Evolutionary conservation across 306 rosid genomes (phyloP).

Genomic region (Cyamopsis tetragonoloba): DNA sequence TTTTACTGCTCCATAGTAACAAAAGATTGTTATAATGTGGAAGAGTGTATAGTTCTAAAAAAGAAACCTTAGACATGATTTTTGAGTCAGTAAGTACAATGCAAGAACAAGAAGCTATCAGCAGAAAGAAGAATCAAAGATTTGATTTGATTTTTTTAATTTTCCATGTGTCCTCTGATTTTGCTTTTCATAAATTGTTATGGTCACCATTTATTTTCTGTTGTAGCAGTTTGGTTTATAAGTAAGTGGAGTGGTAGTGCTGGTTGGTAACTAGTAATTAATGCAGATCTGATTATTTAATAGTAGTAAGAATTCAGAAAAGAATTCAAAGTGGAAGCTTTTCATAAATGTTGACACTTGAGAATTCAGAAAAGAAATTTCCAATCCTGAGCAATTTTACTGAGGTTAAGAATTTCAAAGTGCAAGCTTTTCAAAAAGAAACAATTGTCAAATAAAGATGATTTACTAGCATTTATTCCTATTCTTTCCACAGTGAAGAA

Average conservation of each 20-base stretch:
- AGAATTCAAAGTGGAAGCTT: no score
- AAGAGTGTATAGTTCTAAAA: not conserved
- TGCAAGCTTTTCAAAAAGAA: no score
- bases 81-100: slow-evolving; percentile 5
- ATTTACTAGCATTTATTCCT: no score
- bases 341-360: no score
- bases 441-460: no score
- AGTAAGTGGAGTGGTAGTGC: slow-evolving; percentile 15
- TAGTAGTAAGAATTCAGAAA: no score
- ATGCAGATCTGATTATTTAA: not conserved
- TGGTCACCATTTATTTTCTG: not conserved
- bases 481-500: no score
- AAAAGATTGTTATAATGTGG: not conserved
- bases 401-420: no score
- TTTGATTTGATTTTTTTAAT: slow-evolving; percentile 3
- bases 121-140: slow-evolving; percentile 8
- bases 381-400: no score
- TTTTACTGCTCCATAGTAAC: slow-evolving; percentile 23
- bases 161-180: not conserved
- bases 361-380: no score
- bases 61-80: slow-evolving; percentile 55
- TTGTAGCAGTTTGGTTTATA: slow-evolving; percentile 14
- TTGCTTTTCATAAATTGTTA: not conserved
- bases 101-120: slow-evolving; percentile 19
- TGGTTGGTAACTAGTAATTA: not conserved